phyloP scores from a whole-genome alignment of 352 stramenopile species.

The Pythium sp. region DNA sequence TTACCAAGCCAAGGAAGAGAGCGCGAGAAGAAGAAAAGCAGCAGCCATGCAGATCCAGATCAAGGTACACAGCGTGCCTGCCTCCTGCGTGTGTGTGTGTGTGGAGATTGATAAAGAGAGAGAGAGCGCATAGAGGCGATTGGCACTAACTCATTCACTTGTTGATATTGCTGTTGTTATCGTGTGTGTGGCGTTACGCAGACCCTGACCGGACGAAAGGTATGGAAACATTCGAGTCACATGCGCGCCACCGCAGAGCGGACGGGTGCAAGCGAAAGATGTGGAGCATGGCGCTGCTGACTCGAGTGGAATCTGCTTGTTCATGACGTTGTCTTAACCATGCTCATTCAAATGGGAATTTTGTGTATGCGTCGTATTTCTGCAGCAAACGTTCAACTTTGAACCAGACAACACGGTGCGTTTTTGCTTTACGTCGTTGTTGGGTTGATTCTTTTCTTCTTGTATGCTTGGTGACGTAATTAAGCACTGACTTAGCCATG shows the following conservation, averaged over 20 bases:
- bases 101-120: background rate
- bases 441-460: conserved; percentile 10
- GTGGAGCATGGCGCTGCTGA: background rate
- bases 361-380: background rate
- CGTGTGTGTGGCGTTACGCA: conserved; percentile 21
- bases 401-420: conserved; percentile 80
- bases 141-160: background rate
- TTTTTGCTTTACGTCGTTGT: background rate
- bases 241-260: background rate
- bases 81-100: background rate
- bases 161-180: background rate
- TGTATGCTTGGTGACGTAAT: too few species aligned
- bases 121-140: background rate
- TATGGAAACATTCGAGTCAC: conserved; percentile 11
- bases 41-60: conserved; percentile 81
- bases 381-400: conserved; percentile 88
- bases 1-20: conserved; percentile 12
- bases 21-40: background rate
- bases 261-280: background rate
- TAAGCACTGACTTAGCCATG: background rate
- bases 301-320: background rate
- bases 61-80: conserved; percentile 41
- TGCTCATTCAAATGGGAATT: background rate
- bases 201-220: conserved; percentile 85
- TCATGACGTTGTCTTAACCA: background rate